Evolutionary conservation across 805 yeast genomes (phyloP), one percentile per base, ranked within the genome.

Genomic region (Candida patagonica): DNA sequence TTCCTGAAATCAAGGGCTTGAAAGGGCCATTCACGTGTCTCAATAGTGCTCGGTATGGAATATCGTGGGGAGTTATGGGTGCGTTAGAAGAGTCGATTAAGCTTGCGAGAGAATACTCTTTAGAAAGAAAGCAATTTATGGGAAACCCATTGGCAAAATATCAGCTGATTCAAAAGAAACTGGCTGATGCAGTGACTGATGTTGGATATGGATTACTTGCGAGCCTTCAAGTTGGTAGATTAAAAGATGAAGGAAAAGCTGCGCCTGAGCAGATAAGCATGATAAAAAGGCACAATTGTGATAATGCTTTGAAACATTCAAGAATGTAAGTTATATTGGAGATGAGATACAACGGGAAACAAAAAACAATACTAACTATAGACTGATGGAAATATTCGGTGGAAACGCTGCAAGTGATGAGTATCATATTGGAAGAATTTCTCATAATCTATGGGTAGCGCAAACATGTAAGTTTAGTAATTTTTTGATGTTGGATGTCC

Each of bases 361-460:
- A 15, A 16, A 25, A 16, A 20, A 16, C 26, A 10, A 21, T 15
- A 10, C 31, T 24, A 34, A 15, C 17, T 29, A 10, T 26, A 42
- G 49, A 15, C 50, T 65, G 29, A 63, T 63, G 70, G 70, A 66
- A 46, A 55, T 65, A 15, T 65, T 65, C 43, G 70, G 70, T 6
- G 70, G 70, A n/a, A 66, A 65, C 36, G 70, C 62, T 13, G 53
- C 64, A n/a, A 52, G 63, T 35, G 70, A 65, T 40, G 70, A 66
- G 54, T 65, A 66, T 43, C 66, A 60, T 37, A 65, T 65, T 42
- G 65, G 64, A 21, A 50, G 70, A 37, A 62, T 66, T 38, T 66
- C 67, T 19, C 64, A 61, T 33, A 65, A 65, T 45, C 51, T 65
- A 37, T 66, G 58, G 51, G 68, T 65, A 5, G 68, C 63, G 20